Evolutionary conservation across 1,284 basidiomycete genomes (phyloP).

Genomic region (Waitea zeae): DNA sequence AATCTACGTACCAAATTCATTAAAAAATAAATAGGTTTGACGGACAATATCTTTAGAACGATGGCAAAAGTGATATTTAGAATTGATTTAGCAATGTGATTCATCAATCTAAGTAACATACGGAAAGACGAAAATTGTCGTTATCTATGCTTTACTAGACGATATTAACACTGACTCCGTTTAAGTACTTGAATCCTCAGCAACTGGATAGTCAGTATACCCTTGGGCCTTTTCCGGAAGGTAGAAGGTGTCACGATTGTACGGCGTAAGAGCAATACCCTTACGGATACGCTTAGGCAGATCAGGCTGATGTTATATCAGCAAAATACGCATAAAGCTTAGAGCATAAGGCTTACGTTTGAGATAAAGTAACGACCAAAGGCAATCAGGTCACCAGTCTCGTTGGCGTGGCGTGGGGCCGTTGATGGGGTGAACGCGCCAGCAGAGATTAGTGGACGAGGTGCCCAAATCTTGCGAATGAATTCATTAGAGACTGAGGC

Average conservation of each 20-base stretch:
- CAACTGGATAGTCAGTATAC: slow-evolving; percentile 15
- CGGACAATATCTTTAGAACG: too few species aligned
- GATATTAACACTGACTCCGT: too few species aligned
- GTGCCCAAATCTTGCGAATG: slow-evolving; percentile 8
- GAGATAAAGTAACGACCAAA: slow-evolving; percentile 26
- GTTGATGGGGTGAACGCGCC: slow-evolving; percentile 12
- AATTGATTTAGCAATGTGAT: too few species aligned
- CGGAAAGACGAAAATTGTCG: too few species aligned
- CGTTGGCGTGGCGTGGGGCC: slow-evolving; percentile 7
- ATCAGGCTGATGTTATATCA: slow-evolving; percentile 19
- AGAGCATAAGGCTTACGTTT: slow-evolving; percentile 12
- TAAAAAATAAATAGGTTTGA: too few species aligned
- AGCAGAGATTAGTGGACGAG: slow-evolving; percentile 13
- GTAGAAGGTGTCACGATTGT: slow-evolving; percentile 10
- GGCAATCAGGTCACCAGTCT: slow-evolving; percentile 16
- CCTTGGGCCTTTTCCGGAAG: slow-evolving; percentile 5
- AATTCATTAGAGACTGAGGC: slow-evolving; percentile 9
- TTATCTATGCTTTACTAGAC: too few species aligned
- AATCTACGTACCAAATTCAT: too few species aligned
- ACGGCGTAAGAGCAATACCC: slow-evolving; percentile 7
- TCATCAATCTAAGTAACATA: too few species aligned
- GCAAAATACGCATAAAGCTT: background rate
- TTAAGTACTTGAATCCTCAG: too few species aligned
- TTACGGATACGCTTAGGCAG: slow-evolving; percentile 16
- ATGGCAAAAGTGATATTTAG: too few species aligned